Base-by-base conservation (phyloP, 768 basidiomycete genomes). In the Leccinum broughii region DNA sequence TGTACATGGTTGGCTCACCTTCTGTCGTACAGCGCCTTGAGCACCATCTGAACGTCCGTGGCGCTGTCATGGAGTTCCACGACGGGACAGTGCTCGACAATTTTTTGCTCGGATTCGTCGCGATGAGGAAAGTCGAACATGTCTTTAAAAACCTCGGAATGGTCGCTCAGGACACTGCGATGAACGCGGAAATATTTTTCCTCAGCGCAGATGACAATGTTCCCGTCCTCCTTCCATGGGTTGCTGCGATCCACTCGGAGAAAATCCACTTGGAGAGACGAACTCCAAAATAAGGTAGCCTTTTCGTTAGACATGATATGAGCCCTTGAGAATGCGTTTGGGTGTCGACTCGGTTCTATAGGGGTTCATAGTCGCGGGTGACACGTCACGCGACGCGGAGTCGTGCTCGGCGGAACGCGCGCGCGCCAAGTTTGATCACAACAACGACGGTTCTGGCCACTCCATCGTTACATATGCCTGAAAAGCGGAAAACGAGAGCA, bases 161-260 rank as follows among this genome's bases (percentile, higher is more conserved):
- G 54, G 13, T 62, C 26, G 22, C 57, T 54, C n/a, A 77, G 50
- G 20, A 72, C 48, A 26, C 61, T 64, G 46, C 72, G 69, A 57
- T 76, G 73, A 4, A 76, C 70, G 4, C 68, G 67, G 48, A 76
- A 76, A n/a, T 61, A 63, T 51, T 62, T 70, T 9, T 48, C 56
- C 34, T 70, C 60, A 6, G 59, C 68, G 3, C 58, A 52, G 20
- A 75, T 64, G 28, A 75, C 58, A 51, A 74, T 59, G 24, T 66
- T 70, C 0, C 74, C 74, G 32, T 75, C 72, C 0, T 71, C 62
- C 24, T 32, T 51, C 58, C 59, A 60, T 4, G 57, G 59, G 30
- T 61, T 41, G 13, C 35, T 0, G 41, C 17, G 41, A 20, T 48
- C 32, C 22, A 51, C 26, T 26, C 32, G 10, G 14, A 37, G 35